These are phyloP conservation scores for Saccharomyces hybrid DNA, from an alignment of 1,139 yeast genomes.

Conservation along the genomic window DNA sequence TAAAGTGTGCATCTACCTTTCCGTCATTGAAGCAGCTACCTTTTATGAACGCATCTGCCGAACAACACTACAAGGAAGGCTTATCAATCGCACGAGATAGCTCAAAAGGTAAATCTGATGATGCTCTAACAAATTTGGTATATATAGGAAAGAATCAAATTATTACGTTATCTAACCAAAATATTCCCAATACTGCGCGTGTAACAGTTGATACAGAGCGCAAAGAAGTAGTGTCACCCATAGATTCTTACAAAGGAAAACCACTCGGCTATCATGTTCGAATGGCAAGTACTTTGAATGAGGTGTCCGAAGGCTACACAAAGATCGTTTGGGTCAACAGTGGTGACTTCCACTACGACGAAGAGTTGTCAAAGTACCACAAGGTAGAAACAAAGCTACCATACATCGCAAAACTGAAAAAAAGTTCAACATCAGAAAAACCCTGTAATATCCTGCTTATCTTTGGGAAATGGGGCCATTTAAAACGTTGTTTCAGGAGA, in stretches of 20 bases:
- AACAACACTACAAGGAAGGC: slow-evolving; percentile 51
- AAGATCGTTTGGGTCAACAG: slow-evolving; percentile 37
- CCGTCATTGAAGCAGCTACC: slow-evolving; percentile 73
- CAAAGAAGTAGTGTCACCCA: slow-evolving; percentile 60
- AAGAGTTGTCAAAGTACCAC: slow-evolving; percentile 18
- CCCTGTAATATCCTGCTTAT: slow-evolving; percentile 43
- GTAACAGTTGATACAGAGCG: slow-evolving; percentile 69
- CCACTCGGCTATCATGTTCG: slow-evolving; percentile 75
- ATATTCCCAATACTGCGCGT: slow-evolving; percentile 69
- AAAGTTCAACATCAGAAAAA: background rate
- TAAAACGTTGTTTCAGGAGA: slow-evolving; percentile 43
- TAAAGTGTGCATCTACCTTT: slow-evolving; percentile 57
- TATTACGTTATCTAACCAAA: slow-evolving; percentile 50
- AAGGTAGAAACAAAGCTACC: slow-evolving; percentile 20
- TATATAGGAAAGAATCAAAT: slow-evolving; percentile 60
- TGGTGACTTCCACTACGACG: slow-evolving; percentile 49
- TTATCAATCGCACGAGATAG: slow-evolving; percentile 44
- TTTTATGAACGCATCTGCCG: slow-evolving; percentile 46
- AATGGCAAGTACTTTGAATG: slow-evolving; percentile 50
- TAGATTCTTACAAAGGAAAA: slow-evolving; percentile 59
- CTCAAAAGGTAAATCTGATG: slow-evolving; percentile 37
- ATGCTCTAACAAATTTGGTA: slow-evolving; percentile 54
- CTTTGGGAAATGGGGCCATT: slow-evolving; percentile 56
- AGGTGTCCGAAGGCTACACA: slow-evolving; percentile 35
- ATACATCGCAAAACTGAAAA: slow-evolving; percentile 14